These are phyloP conservation scores for Yamadazyma paraphyllophila DNA, from an alignment of 805 yeast genomes.

Conservation along the genomic window DNA sequence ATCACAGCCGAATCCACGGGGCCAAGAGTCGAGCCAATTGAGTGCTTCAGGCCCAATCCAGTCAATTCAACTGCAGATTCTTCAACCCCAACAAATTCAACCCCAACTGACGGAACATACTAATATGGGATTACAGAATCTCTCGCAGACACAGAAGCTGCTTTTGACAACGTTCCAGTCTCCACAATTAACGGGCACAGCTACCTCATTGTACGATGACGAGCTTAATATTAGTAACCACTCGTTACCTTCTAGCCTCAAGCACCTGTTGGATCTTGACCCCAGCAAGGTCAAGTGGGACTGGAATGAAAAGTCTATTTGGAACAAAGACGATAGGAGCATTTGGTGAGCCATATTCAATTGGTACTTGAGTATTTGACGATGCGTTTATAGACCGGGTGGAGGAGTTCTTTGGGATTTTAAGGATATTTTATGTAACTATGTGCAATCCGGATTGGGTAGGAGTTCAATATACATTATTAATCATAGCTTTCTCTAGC, in stretches of 20 bases:
- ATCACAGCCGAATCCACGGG: neutral
- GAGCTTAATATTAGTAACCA: slow-evolving; percentile 13
- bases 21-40: neutral
- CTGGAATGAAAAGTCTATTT: slow-evolving; percentile 12
- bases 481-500: no score
- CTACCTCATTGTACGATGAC: slow-evolving; percentile 4
- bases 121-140: neutral
- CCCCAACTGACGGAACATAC: neutral
- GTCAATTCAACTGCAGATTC: no score
- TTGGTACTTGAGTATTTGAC: no score
- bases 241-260: slow-evolving; percentile 9
- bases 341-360: slow-evolving; percentile 9
- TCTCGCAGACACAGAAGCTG: slow-evolving; percentile 1
- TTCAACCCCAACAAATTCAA: neutral
- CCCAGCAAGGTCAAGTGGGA: slow-evolving; percentile 7
- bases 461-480: slow-evolving; percentile 4
- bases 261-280: slow-evolving; percentile 4
- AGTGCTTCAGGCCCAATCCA: neutral
- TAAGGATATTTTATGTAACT: slow-evolving; percentile 3
- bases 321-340: slow-evolving; percentile 14
- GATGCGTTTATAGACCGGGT: no score
- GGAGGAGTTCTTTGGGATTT: no score
- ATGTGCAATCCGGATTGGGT: slow-evolving; percentile 1
- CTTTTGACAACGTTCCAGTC: slow-evolving; percentile 4
- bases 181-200: slow-evolving; percentile 2